phyloP scores from a whole-genome alignment of 805 yeast species.

The Nakazawaea molendinolei region DNA sequence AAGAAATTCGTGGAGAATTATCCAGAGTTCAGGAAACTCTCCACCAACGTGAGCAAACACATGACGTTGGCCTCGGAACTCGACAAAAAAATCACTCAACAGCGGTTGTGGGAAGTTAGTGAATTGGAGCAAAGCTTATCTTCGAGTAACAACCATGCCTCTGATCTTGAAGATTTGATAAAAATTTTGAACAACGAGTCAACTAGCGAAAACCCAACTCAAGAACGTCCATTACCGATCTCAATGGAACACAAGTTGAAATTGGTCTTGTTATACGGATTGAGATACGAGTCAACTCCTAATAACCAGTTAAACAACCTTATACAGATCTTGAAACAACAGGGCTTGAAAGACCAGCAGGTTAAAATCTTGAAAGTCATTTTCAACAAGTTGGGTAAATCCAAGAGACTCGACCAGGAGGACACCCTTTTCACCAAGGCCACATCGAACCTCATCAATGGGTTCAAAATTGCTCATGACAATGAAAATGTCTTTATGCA shows the following conservation, averaged over 20 bases:
- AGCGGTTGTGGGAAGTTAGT: conserved; percentile 74
- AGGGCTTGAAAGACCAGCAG: conserved; percentile 28
- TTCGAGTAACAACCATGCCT: conserved; percentile 48
- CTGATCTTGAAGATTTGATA: conserved; percentile 51
- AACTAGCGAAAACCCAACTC: conserved; percentile 18
- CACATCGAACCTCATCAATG: conserved; percentile 24
- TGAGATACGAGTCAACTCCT: conserved; percentile 56
- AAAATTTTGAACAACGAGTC: conserved; percentile 33
- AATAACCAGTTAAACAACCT: conserved; percentile 36
- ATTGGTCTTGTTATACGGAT: conserved; percentile 64
- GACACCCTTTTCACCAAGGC: conserved; percentile 20
- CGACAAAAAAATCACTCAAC: conserved; percentile 59
- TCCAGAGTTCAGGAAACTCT: conserved; percentile 87
- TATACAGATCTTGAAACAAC: conserved; percentile 29
- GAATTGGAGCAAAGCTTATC: conserved; percentile 86
- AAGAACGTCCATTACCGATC: conserved; percentile 26
- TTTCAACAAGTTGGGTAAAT: conserved; percentile 35
- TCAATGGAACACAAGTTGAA: conserved; percentile 54
- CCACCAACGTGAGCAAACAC: conserved; percentile 87
- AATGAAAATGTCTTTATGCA: conserved; percentile 83
- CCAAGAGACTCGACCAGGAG: conserved; percentile 33
- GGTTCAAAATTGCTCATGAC: conserved; percentile 30
- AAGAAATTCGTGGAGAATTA: conserved; percentile 85
- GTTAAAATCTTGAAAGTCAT: conserved; percentile 39
- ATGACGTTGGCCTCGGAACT: conserved; percentile 85